phyloP scores from a whole-genome alignment of 1,284 basidiomycete species.

The Ceratobasidium sp. region DNA sequence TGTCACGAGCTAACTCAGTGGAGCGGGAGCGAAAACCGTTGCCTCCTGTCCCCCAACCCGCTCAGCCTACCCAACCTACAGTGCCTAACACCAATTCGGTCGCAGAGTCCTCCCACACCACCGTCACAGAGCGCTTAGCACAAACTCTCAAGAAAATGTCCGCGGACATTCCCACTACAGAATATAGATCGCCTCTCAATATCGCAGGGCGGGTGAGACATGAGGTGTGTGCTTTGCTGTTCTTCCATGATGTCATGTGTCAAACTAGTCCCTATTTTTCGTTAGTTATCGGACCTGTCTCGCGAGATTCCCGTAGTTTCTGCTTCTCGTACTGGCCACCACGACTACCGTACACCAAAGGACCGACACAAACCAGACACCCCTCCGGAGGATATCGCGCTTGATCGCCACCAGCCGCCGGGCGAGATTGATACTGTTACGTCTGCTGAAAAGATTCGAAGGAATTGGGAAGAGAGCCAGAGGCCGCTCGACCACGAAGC shows the following conservation, averaged over 20 bases:
- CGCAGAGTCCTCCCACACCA: conserved; percentile 19
- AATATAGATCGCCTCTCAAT: conserved; percentile 38
- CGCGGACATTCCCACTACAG: conserved; percentile 24
- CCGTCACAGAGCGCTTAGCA: conserved; percentile 7
- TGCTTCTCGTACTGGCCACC: not conserved
- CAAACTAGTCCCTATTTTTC: conserved; percentile 28
- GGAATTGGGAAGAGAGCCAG: conserved; percentile 37
- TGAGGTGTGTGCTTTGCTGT: conserved; percentile 36
- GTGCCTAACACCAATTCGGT: conserved; percentile 6
- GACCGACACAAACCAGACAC: conserved; percentile 1
- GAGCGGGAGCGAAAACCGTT: conserved; percentile 37
- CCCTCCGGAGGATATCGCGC: not conserved
- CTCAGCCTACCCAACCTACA: too few relatives aligned
- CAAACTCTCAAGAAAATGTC: conserved; percentile 38
- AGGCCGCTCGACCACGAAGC: conserved; percentile 2
- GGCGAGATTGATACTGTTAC: conserved; percentile 27
- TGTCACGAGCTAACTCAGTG: conserved; percentile 38
- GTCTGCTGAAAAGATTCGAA: conserved; percentile 30
- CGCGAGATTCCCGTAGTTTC: conserved; percentile 11
- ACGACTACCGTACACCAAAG: conserved; percentile 11
- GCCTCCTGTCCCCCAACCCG: conserved; percentile 15
- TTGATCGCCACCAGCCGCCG: conserved; percentile 16
- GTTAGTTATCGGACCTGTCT: conserved; percentile 27
- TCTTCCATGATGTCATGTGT: conserved; percentile 41
- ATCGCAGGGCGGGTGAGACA: conserved; percentile 30